Evolutionary conservation across 2,329 filamentous ascomycete species (phyloP), one percentile per base, ranked within the genome.

Genomic region (Xylariaceae sp.): DNA sequence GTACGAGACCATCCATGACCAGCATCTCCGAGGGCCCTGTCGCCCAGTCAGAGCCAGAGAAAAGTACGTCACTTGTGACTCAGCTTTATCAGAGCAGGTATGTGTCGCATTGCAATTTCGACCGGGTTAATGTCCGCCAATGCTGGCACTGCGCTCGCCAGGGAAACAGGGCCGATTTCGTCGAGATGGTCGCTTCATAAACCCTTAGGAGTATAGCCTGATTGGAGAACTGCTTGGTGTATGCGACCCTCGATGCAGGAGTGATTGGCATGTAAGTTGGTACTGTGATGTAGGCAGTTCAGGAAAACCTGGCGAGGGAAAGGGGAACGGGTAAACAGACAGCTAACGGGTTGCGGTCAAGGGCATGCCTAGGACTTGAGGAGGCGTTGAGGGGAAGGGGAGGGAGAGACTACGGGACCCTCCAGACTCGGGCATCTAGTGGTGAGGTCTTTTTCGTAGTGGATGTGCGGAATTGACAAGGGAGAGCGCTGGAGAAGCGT

Each of bases 51-150:
- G 55, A 23, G 51, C 34, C 17, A n/a, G 17, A 53, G 10, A 54
- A 4, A 41, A 47, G 18, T 13, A 51, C 13, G n/a, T 49, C 18
- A 53, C 51, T 53, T 44, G 41, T 45, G 53, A 55, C 44, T 51
- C 49, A 35, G 49, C 17, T 17, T 45, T 18, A 49, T 51, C 18
- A 45, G 5, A 51, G 47, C 44, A 37, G 23, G 23, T 30, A 30
- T 30, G 23, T 49, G 57, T 57, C 50, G 54, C 55, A 59, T 59
- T 57, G 30, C 59, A 63, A 63, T 63, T 56, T 59, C 59, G 48
- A 61, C 59, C 18, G 35, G 58, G 51, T 53, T 50, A 41, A 49
- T 47, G 44, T 51, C 44, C 51, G 50, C 57, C 56, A 51, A 61
- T 57, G 47, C 50, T 47, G 13, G 18, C 57, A 23, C 35, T 58